Base-by-base conservation (phyloP, 2,329 filamentous ascomycete genomes). In the Eutypa lata region DNA sequence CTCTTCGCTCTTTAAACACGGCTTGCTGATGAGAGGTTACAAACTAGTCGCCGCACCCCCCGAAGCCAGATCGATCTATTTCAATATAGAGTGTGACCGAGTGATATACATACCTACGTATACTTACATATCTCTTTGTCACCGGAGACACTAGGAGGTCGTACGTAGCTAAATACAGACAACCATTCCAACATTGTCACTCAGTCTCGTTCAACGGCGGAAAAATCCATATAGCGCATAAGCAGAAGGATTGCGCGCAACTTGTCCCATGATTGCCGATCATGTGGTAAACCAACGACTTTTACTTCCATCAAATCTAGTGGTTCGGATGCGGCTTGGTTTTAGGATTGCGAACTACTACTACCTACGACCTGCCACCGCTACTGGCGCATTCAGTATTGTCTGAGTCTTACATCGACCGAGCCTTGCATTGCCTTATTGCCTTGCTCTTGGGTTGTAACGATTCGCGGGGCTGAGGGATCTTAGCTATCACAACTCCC, bases 241-340 rank as follows among this genome's bases (percentile, higher is more conserved):
- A 53, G 24, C 48, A 40, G 48, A 51, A 50, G 49, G 50, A 54
- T 52, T 55, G 50, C 51, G 42, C 52, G 40, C 51, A 44, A 19
- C 48, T 35, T 44, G 47, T 45, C 57, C 56, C 50, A 46, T 52
- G 52, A 52, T 55, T 57, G 54, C 47, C 49, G 51, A 53, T 54
- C 53, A 60, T 62, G 60, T 56, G 60, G 54, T 60, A 57, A 50
- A 51, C 21, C 48, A 45, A 22, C 48, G 52, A 48, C 31, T 48
- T 50, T 50, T 50, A 49, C 26, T 52, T 52, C 37, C 52, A 57
- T 48, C 35, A 51, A 61, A 52, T 53, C 57, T 51, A 56, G 50
- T 55, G 52, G 50, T 57, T 43, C 51, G 37, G 47, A 33, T 19
- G 48, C 48, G 42, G 42, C 22, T 44, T 24, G 11, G 14, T 44